Conservation (phyloP, 495 filamentous ascomycete genomes). For the Penicillium alfredii region DNA sequence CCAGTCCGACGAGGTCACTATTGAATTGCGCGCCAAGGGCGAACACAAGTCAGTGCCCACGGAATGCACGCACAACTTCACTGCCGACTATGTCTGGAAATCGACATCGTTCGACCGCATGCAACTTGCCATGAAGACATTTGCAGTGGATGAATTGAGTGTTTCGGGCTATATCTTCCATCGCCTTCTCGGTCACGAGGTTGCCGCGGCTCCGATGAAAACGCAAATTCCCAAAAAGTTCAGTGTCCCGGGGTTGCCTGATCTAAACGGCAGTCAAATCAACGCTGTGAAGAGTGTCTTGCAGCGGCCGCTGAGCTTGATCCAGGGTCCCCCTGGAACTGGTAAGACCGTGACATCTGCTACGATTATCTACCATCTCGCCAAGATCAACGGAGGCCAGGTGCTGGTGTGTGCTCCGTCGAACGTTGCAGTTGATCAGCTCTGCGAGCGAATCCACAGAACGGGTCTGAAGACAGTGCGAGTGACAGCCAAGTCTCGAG, state of each 20-base stretch:
- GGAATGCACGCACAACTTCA: slow-evolving; percentile 97
- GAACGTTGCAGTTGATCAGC: slow-evolving; percentile 97
- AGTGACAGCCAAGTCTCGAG: slow-evolving; percentile 94
- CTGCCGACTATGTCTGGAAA: slow-evolving; percentile 99
- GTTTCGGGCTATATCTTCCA: slow-evolving; percentile 99
- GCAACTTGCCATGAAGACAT: slow-evolving; percentile 99
- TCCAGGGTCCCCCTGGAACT: slow-evolving; percentile 94
- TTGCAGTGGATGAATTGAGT: slow-evolving; percentile 96
- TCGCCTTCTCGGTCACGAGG: slow-evolving; percentile 91
- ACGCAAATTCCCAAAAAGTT: slow-evolving; percentile 94
- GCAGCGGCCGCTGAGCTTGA: slow-evolving; percentile 86
- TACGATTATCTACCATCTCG: slow-evolving; percentile 96
- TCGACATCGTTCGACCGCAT: slow-evolving; percentile 98
- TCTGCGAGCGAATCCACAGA: slow-evolving; percentile 93
- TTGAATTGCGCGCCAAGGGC: slow-evolving; percentile 85
- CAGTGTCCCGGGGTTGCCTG: slow-evolving; percentile 89
- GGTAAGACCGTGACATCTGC: slow-evolving; percentile 99
- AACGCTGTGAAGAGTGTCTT: slow-evolving; percentile 94
- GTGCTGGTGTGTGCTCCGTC: slow-evolving; percentile 96
- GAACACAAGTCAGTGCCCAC: slow-evolving; percentile 93
- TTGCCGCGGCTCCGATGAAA: slow-evolving; percentile 94
- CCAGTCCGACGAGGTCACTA: slow-evolving; percentile 94
- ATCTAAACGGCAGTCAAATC: slow-evolving; percentile 94
- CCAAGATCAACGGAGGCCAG: slow-evolving; percentile 90
- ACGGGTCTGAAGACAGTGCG: slow-evolving; percentile 97